phyloP scores from a whole-genome alignment of 306 rosid genomes.

The Quercus agrifolia region DNA sequence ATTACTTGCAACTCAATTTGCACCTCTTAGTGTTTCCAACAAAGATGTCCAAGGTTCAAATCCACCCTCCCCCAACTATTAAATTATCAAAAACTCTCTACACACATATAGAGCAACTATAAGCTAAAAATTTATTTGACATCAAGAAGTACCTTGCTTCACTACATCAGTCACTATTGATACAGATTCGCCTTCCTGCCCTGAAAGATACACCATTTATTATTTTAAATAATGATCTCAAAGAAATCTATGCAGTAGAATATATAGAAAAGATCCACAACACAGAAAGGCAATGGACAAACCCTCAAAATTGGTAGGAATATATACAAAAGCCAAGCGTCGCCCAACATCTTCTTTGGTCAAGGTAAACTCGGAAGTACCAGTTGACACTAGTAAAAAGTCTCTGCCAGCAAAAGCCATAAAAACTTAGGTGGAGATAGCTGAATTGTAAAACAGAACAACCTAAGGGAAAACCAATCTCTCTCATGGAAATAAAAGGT shows the following conservation, averaged over 20 bases:
- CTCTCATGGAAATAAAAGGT: not conserved
- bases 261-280: conserved; percentile 9
- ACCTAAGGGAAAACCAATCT: not conserved
- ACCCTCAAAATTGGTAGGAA: conserved; percentile 97
- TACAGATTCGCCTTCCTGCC: conserved; percentile 85
- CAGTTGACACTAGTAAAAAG: conserved; percentile 60
- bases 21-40: too few relatives aligned
- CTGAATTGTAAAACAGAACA: conserved; percentile 13
- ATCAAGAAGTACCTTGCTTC: conserved; percentile 67
- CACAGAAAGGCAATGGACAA: conserved; percentile 14
- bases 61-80: too few relatives aligned
- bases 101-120: not conserved
- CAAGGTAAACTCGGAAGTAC: conserved; percentile 80
- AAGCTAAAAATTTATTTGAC: conserved; percentile 17
- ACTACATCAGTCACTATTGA: conserved; percentile 60
- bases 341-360: conserved; percentile 87
- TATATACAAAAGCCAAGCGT: conserved; percentile 63
- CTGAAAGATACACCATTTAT: conserved; percentile 42
- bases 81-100: not conserved
- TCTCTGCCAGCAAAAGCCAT: conserved; percentile 48
- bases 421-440: conserved; percentile 5
- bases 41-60: too few relatives aligned
- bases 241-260: conserved; percentile 13
- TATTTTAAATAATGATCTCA: conserved; percentile 8
- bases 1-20: not conserved